phyloP scores from a whole-genome alignment of 345 rosid species.

The Conringia planisiliqua region DNA sequence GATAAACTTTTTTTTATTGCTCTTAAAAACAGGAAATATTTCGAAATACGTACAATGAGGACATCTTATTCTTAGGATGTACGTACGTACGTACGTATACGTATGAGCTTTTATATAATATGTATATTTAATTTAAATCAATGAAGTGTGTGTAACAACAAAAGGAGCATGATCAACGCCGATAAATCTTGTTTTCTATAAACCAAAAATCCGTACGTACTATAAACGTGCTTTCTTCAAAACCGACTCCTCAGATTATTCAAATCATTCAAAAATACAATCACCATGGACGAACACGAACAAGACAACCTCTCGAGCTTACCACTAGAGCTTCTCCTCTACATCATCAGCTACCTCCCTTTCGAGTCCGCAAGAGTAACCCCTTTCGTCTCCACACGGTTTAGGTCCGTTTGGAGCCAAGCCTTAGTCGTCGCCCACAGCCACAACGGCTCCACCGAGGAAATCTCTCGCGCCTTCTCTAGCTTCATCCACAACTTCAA shows the following conservation, averaged over 20 bases:
- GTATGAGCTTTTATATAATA: not conserved
- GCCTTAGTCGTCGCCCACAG: conserved; percentile 37
- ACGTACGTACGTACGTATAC: not conserved
- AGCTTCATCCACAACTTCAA: conserved; percentile 45
- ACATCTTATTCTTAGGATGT: not conserved
- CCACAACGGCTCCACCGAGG: conserved; percentile 40
- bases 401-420: conserved; percentile 48
- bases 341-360: conserved; percentile 51
- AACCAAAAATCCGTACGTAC: conserved; percentile 15
- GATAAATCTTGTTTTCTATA: not conserved
- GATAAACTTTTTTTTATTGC: not conserved
- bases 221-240: not conserved
- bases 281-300: conserved; percentile 19
- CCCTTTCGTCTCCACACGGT: conserved; percentile 47
- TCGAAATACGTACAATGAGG: not conserved
- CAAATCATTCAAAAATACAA: not conserved
- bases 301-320: conserved; percentile 46
- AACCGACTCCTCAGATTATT: not conserved
- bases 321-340: conserved; percentile 57
- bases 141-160: conserved; percentile 17
- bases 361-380: conserved; percentile 57
- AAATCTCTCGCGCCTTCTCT: conserved; percentile 35
- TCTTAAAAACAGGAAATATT: not conserved
- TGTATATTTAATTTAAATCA: not conserved
- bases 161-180: conserved; percentile 21